These are phyloP conservation scores for Rhizophlyctis rosea DNA, from an alignment of 192 early-diverging fungal genomes.

Conservation along the genomic window DNA sequence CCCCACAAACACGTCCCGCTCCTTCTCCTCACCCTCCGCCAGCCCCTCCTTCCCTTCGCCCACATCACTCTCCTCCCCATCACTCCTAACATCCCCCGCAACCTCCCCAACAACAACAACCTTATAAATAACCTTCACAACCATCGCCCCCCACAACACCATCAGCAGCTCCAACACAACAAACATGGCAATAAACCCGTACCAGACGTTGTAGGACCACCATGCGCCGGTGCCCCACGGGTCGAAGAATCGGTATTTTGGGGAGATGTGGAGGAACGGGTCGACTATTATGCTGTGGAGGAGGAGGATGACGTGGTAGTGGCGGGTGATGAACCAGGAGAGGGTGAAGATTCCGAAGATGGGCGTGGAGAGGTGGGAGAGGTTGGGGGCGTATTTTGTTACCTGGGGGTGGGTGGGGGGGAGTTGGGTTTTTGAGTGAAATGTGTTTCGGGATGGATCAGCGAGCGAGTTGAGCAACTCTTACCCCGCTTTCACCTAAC, in stretches of 20 bases:
- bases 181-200: conserved; percentile 50
- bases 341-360: conserved; percentile 72
- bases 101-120: conserved; percentile 63
- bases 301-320: conserved; percentile 31
- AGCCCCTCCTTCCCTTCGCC: neutral
- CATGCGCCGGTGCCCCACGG: conserved; percentile 17
- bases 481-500: no score
- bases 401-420: no score
- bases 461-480: no score
- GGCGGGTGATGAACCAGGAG: conserved; percentile 75
- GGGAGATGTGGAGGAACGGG: conserved; percentile 50
- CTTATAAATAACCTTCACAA: conserved; percentile 60
- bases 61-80: conserved; percentile 37
- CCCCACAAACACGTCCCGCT: no score
- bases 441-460: no score
- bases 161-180: conserved; percentile 64
- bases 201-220: conserved; percentile 23
- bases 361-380: conserved; percentile 67
- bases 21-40: neutral
- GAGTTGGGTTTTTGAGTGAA: no score
- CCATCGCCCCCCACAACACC: conserved; percentile 75
- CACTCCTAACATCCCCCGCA: conserved; percentile 64
- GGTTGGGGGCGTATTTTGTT: no score
- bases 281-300: conserved; percentile 12
- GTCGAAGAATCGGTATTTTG: conserved; percentile 12